Base-by-base conservation (phyloP, 2,329 filamentous ascomycete genomes). In the Chrysoporthe cubensis region DNA sequence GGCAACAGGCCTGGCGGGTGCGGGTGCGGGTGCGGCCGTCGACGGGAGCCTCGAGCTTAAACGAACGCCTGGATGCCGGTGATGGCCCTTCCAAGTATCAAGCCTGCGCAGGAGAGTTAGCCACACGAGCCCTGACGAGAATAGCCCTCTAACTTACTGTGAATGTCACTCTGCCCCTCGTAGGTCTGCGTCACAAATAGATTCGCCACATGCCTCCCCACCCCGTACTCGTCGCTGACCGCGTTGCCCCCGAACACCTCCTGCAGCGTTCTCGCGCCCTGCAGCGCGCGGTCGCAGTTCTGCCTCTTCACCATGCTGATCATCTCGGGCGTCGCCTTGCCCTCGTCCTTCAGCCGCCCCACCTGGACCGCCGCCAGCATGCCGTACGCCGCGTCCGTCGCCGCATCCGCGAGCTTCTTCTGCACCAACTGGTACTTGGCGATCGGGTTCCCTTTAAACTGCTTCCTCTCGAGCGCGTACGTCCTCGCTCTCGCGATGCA, bases 211-310 rank as follows among this genome's bases (percentile, higher is more conserved):
- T 98, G 96, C 71, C 96, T 88, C 18, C 93, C 96, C 75, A 99
- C 97, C 70, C 90, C 89, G 76, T 98, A 99, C 81, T 99, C 96
- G 75, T 99, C 96, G 76, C 94, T 97, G 62, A 96, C 93, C n/a
- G 96, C 96, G 76, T 99, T 99, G 42, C 96, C 96, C 67, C 96
- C 96, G 81, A 99, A 97, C 32, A 99, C 88, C 82, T 99, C 96
- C 80, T 99, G 96, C 70, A 99, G 83, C 76, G 85, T 83, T 72
- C 96, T 86, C 26, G 94, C 89, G 72, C 95, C 94, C 42, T 87
- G 82, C 74, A 99, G 82, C 18, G 96, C 96, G 64, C 90, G 85
- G 80, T 99, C 96, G 79, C 96, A 99, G 80, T 99, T 99, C 82
- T 98, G 94, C 73, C 96, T 86, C 87, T 99, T 99, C 77, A 98